Conservation (phyloP, 2,329 filamentous ascomycete genomes). For the Pestalotiopsis sp. region DNA sequence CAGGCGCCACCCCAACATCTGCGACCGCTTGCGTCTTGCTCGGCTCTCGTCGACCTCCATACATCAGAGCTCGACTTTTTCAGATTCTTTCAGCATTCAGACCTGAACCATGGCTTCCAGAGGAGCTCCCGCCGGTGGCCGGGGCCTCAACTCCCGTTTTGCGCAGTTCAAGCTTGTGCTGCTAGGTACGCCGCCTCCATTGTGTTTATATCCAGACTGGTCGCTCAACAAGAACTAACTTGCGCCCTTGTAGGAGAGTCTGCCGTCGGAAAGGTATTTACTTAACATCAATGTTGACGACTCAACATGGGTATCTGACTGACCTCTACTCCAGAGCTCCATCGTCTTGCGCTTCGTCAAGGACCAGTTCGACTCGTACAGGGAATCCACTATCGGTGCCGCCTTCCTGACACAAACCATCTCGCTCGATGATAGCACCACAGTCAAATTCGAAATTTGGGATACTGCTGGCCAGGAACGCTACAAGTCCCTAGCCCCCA, state of each 20-base stretch:
- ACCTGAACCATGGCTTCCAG: conserved; percentile 74
- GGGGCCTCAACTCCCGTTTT: conserved; percentile 79
- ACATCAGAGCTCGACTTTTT: not conserved
- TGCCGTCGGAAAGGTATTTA: conserved; percentile 91
- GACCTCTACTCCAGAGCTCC: conserved; percentile 69
- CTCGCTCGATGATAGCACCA: conserved; percentile 95
- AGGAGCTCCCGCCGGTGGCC: conserved; percentile 65
- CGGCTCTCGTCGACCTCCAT: not conserved
- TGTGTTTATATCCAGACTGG: not conserved
- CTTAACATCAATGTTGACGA: not conserved
- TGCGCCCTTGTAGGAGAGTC: conserved; percentile 75
- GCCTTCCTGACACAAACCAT: conserved; percentile 99
- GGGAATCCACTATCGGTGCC: conserved; percentile 96
- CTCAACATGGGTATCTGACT: not conserved
- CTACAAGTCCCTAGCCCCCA: conserved; percentile 97
- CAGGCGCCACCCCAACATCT: not conserved
- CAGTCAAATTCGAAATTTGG: conserved; percentile 99
- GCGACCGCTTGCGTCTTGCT: not conserved
- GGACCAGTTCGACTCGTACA: conserved; percentile 98
- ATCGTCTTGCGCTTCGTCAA: conserved; percentile 98
- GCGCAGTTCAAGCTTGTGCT: conserved; percentile 99
- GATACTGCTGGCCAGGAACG: conserved; percentile 97
- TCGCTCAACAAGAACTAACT: conserved; percentile 37
- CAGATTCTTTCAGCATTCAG: not conserved
- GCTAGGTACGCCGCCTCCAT: conserved; percentile 67